A percentile compares a stretch with the other conserved stretches of the same genome.
Evolutionary conservation across 176 grass and related monocot species (phyloP).

Genomic region (Rhynchospora tenuis): DNA sequence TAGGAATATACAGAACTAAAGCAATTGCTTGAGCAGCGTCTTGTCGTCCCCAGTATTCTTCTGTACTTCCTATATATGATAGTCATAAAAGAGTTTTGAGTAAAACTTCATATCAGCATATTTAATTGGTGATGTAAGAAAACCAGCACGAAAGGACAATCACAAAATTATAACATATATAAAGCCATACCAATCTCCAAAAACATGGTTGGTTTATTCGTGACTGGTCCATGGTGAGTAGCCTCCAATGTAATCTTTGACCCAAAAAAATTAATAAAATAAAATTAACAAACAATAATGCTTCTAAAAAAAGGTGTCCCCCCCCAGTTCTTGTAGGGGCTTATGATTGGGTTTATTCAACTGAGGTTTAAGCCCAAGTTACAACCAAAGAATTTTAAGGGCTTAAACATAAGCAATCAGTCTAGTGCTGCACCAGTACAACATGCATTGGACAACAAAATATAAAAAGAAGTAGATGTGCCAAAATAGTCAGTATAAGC

Average conservation of each 20-base stretch:
- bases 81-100: background rate
- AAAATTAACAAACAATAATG: background rate
- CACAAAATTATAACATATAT: background rate
- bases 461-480: background rate
- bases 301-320: background rate
- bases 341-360: background rate
- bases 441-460: background rate
- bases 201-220: conserved; percentile 76
- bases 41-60: conserved; percentile 83
- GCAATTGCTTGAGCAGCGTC: conserved; percentile 88
- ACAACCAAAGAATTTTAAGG: background rate
- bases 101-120: background rate
- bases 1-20: conserved; percentile 38
- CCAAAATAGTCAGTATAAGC: background rate
- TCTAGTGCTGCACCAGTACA: background rate
- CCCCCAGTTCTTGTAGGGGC: background rate
- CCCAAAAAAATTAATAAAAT: background rate
- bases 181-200: conserved; percentile 72
- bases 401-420: background rate
- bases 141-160: background rate
- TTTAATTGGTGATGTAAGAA: background rate
- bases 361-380: background rate
- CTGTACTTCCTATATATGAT: conserved; percentile 59
- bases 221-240: conserved; percentile 92
- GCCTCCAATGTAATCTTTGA: conserved; percentile 79